Base-by-base conservation (phyloP, 305 asterid species). In the Petunia hybrid region DNA sequence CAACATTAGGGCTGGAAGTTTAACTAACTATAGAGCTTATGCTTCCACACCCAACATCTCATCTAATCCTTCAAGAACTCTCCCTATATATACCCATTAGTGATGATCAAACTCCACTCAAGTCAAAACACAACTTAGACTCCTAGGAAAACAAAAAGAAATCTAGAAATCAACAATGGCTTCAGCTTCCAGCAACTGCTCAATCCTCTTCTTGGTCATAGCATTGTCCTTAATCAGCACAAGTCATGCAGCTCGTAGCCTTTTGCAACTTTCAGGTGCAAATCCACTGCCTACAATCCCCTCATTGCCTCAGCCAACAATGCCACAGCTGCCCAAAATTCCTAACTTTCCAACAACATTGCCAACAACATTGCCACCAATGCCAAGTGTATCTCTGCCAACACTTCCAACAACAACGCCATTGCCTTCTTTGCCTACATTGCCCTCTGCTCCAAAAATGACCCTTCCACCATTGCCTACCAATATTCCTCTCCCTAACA, bases 261-360 rank as follows among this genome's bases (percentile, higher is more conserved):
- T 76, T 9, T 31, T 48, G 0, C 77, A 71, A 48, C 74, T 80
- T 9, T 85, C 84, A 22, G 31, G 31, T 22, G 31, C 5, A 80
- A 46, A 79, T 10, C 31, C 31, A 22, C 31, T 75, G 68, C 80
- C 84, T n/a, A 75, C 66, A 0, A 43, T 74, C 57, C 73, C 81
- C 0, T 80, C 79, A 3, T 7, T 68, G 35, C 83, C 87, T 4
- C 69, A 75, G 16, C 80, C 84, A 36, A 77, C 82, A n/a, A 14
- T 76, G 16, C 79, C 82, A 38, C 63, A 76, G 57, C 63, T 80
- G 70, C 86, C 86, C 3, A 57, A 22, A 5, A 14, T 68, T 40
- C 73, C 73, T 0, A 70, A 70, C 6, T 70, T 70, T 0, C 65
- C 61, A 8, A 6, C 83, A 76, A 22, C 31, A 22, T 22, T 22